Evolutionary conservation across 768 basidiomycete species (phyloP).

Genomic region (Suillus plorans): DNA sequence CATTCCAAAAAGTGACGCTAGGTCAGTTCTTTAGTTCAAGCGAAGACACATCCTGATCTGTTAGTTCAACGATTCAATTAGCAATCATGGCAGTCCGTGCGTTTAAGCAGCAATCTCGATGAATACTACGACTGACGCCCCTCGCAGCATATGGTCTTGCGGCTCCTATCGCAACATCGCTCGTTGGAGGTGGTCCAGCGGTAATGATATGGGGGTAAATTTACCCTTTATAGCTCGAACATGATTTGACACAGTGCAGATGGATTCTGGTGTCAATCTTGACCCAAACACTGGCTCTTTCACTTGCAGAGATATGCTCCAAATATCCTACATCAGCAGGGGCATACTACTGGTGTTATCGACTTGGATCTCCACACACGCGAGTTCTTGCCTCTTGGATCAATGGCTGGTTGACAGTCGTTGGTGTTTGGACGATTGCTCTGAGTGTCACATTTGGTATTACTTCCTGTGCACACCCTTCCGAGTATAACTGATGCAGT

Average conservation of each 20-base stretch:
- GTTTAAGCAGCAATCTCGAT: conserved; percentile 19
- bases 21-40: conserved; percentile 30
- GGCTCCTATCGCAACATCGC: conserved; percentile 57
- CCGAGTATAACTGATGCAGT: neutral
- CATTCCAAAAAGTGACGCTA: conserved; percentile 38
- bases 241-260: conserved; percentile 24
- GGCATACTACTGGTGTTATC: conserved; percentile 68
- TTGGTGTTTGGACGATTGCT: conserved; percentile 69
- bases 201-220: conserved; percentile 58
- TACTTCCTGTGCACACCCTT: neutral
- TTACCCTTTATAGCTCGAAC: neutral
- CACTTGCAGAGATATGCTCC: conserved; percentile 58
- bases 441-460: conserved; percentile 62
- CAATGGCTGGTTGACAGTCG: conserved; percentile 67
- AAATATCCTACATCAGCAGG: conserved; percentile 63
- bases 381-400: conserved; percentile 60
- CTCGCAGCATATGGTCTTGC: conserved; percentile 52
- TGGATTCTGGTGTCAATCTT: conserved; percentile 52
- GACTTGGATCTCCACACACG: conserved; percentile 51
- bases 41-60: neutral
- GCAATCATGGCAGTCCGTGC: conserved; percentile 64
- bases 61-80: conserved; percentile 20
- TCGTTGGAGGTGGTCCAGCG: conserved; percentile 54
- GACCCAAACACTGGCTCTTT: conserved; percentile 49
- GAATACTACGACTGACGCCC: conserved; percentile 6